Evolutionary conservation across 768 basidiomycete species (phyloP).

Genomic region (Kwoniella pini): DNA sequence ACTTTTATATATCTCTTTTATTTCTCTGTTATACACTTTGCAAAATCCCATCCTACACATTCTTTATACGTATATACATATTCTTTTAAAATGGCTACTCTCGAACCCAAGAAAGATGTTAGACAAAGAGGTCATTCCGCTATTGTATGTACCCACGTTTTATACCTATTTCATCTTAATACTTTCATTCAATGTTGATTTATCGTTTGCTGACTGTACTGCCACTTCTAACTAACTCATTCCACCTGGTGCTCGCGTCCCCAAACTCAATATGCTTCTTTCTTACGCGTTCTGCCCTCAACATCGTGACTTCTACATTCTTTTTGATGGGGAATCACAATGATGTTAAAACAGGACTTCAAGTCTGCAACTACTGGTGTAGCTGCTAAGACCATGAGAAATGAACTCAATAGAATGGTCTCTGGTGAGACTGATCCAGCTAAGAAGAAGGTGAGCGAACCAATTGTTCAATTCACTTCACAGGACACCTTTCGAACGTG

Average conservation of each 20-base stretch:
- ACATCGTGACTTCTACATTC: no score
- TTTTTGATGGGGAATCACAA: neutral
- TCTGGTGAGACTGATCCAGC: slow-evolving; percentile 73
- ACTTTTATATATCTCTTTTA: neutral
- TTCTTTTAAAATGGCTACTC: slow-evolving; percentile 35
- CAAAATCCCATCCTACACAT: neutral
- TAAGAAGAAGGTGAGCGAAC: slow-evolving; percentile 71
- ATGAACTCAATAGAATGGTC: slow-evolving; percentile 94
- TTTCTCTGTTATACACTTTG: neutral
- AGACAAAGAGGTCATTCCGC: slow-evolving; percentile 48
- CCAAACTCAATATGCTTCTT: neutral
- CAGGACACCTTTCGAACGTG: neutral
- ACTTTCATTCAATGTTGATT: no score
- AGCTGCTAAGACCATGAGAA: slow-evolving; percentile 93
- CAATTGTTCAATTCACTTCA: neutral
- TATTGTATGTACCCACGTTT: slow-evolving; percentile 35
- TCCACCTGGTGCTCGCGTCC: neutral
- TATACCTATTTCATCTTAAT: neutral
- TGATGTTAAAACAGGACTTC: slow-evolving; percentile 61
- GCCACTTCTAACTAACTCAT: neutral
- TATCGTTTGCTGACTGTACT: slow-evolving; percentile 7
- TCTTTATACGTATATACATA: neutral
- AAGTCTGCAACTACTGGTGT: slow-evolving; percentile 96
- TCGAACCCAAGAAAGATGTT: slow-evolving; percentile 35
- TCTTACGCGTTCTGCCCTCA: no score